Percentiles rank a stretch among this genome's conserved stretches.
Conservation (phyloP, 495 filamentous ascomycete species). For the Aspergillus conjunctus region DNA sequence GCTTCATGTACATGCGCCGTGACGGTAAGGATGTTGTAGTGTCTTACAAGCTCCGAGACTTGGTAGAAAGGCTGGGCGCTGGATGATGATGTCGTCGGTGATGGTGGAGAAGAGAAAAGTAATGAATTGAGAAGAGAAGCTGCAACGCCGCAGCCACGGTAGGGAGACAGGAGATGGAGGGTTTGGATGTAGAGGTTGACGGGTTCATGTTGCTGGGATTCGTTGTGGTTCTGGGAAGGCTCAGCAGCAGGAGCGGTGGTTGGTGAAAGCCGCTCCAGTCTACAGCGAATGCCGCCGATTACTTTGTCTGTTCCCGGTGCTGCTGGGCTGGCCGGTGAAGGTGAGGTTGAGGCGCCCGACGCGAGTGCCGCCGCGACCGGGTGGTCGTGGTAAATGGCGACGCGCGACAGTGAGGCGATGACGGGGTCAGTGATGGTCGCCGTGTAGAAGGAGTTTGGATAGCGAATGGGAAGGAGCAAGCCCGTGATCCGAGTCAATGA, state of each 20-base stretch:
- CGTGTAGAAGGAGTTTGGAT: slow-evolving; percentile 84
- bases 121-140: slow-evolving; percentile 64
- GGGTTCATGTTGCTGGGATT: slow-evolving; percentile 35
- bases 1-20: slow-evolving; percentile 95
- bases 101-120: slow-evolving; percentile 49
- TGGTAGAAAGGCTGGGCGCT: slow-evolving; percentile 22
- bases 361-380: slow-evolving; percentile 42
- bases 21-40: slow-evolving; percentile 54
- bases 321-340: slow-evolving; percentile 19
- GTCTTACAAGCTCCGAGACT: slow-evolving; percentile 52
- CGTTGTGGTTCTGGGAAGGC: slow-evolving; percentile 19
- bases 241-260: slow-evolving; percentile 5
- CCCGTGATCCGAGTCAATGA: slow-evolving; percentile 79
- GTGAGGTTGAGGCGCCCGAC: slow-evolving; percentile 9
- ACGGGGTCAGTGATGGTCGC: slow-evolving; percentile 68
- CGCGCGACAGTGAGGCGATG: slow-evolving; percentile 71
- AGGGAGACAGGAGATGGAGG: slow-evolving; percentile 78
- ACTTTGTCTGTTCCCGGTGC: slow-evolving; percentile 55
- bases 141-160: slow-evolving; percentile 77
- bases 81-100: slow-evolving; percentile 30
- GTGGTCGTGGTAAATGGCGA: slow-evolving; percentile 68
- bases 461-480: slow-evolving; percentile 83
- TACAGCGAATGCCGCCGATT: slow-evolving; percentile 82
- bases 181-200: slow-evolving; percentile 84
- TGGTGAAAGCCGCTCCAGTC: slow-evolving; percentile 59